Conservation (phyloP, 768 basidiomycete genomes). For the Butyriboletus loyo region DNA sequence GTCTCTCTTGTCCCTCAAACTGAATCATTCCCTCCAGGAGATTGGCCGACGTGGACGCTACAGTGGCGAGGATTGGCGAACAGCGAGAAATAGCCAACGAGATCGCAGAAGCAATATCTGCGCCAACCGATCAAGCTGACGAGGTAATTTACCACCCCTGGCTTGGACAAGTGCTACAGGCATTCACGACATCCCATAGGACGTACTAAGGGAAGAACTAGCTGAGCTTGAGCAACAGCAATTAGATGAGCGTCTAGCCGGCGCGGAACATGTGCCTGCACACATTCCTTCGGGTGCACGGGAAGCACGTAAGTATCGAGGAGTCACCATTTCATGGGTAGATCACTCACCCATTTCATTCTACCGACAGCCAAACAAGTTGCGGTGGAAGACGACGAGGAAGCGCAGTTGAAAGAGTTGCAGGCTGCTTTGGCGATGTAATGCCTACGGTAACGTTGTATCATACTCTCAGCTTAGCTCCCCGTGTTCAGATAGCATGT, state of each 20-base stretch:
- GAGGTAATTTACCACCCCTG: slow-evolving; percentile 51
- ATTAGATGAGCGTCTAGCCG: slow-evolving; percentile 78
- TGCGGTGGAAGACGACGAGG: slow-evolving; percentile 86
- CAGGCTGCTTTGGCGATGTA: slow-evolving; percentile 89
- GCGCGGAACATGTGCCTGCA: slow-evolving; percentile 86
- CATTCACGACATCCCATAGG: slow-evolving; percentile 44
- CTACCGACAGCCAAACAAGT: slow-evolving; percentile 28
- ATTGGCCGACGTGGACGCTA: slow-evolving; percentile 84
- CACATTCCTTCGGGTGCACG: slow-evolving; percentile 69
- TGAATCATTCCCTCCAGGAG: slow-evolving; percentile 47
- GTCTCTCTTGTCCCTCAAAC: not conserved
- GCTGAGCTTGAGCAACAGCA: slow-evolving; percentile 86
- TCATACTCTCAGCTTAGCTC: slow-evolving; percentile 6
- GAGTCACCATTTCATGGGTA: not conserved
- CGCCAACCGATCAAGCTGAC: slow-evolving; percentile 64
- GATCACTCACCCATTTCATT: slow-evolving; percentile 5
- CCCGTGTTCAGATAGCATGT: slow-evolving; percentile 17
- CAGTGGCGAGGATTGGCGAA: slow-evolving; percentile 84
- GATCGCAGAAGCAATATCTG: slow-evolving; percentile 84
- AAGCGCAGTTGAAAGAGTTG: slow-evolving; percentile 80
- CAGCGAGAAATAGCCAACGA: slow-evolving; percentile 92
- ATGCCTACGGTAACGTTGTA: slow-evolving; percentile 14
- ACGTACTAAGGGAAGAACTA: slow-evolving; percentile 74
- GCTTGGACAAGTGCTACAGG: not conserved
- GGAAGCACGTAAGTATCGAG: slow-evolving; percentile 46